Conservation (phyloP, 768 basidiomycete species). For the Paxillus ammoniavirescens region DNA sequence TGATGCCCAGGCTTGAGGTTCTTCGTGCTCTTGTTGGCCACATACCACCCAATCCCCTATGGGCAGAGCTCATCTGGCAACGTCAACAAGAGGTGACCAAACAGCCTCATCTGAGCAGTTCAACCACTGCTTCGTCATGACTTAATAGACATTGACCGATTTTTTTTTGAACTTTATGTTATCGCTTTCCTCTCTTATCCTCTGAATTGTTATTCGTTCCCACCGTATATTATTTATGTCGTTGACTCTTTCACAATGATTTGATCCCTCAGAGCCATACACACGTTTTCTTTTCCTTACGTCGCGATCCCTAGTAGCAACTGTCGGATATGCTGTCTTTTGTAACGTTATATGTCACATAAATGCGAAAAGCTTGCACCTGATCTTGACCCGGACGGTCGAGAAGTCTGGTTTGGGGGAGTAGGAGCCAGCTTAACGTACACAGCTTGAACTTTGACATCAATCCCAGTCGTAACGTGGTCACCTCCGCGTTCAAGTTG, state of each 20-base stretch:
- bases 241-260: background rate
- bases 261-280: background rate
- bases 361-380: conserved; percentile 13
- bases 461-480: too few species aligned
- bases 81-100: conserved; percentile 52
- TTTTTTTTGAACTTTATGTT: conserved; percentile 1
- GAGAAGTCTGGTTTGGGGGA: too few species aligned
- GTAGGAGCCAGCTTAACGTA: too few species aligned
- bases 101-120: conserved; percentile 8
- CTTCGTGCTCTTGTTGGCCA: conserved; percentile 81
- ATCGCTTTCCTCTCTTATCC: background rate
- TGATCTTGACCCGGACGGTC: too few species aligned
- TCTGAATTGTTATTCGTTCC: background rate
- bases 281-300: background rate
- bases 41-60: conserved; percentile 89
- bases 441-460: too few species aligned
- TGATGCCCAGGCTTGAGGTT: conserved; percentile 70
- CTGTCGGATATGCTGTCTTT: conserved; percentile 12
- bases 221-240: background rate
- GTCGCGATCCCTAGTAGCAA: conserved; percentile 2
- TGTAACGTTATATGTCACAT: conserved; percentile 25
- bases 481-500: too few species aligned
- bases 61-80: conserved; percentile 91
- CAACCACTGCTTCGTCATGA: background rate
- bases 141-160: background rate